Conservation (phyloP, 2,329 filamentous ascomycete species). For the Didymellaceae sp. region DNA sequence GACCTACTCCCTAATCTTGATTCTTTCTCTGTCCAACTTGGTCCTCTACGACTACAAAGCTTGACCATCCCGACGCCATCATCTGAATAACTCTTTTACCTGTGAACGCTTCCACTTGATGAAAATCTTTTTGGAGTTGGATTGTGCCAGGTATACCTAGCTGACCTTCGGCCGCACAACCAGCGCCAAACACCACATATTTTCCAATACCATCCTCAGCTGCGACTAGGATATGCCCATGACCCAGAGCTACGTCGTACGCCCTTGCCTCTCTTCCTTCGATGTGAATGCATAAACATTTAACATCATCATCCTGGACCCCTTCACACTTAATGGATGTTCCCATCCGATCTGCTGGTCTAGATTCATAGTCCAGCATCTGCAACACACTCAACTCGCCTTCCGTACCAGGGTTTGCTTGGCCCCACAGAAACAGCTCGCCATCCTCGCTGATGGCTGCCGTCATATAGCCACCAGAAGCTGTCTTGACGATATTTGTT, state of each 20-base stretch:
- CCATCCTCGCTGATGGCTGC: conserved; percentile 40
- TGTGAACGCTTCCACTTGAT: conserved; percentile 27
- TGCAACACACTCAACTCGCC: conserved; percentile 28
- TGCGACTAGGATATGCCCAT: conserved; percentile 39
- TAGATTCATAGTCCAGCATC: background rate
- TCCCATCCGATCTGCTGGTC: background rate
- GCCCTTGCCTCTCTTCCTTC: conserved; percentile 25
- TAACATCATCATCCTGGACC: conserved; percentile 40
- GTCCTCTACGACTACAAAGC: conserved; percentile 21
- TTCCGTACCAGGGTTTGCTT: conserved; percentile 30
- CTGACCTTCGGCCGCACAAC: conserved; percentile 34
- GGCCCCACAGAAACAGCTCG: conserved; percentile 45
- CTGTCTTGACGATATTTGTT: conserved; percentile 29
- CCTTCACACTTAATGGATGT: conserved; percentile 12
- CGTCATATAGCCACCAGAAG: conserved; percentile 42
- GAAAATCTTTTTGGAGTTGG: conserved; percentile 28
- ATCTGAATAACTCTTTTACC: conserved; percentile 29
- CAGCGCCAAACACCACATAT: conserved; percentile 34
- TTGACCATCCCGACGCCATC: conserved; percentile 36
- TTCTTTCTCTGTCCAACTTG: background rate
- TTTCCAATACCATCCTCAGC: conserved; percentile 10
- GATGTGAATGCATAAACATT: conserved; percentile 29
- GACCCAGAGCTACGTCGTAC: conserved; percentile 37
- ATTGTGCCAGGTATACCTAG: conserved; percentile 23
- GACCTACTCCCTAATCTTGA: background rate